Evolutionary conservation across 2,329 filamentous ascomycete genomes (phyloP).

Genomic region (Lecanicillium sp.): DNA sequence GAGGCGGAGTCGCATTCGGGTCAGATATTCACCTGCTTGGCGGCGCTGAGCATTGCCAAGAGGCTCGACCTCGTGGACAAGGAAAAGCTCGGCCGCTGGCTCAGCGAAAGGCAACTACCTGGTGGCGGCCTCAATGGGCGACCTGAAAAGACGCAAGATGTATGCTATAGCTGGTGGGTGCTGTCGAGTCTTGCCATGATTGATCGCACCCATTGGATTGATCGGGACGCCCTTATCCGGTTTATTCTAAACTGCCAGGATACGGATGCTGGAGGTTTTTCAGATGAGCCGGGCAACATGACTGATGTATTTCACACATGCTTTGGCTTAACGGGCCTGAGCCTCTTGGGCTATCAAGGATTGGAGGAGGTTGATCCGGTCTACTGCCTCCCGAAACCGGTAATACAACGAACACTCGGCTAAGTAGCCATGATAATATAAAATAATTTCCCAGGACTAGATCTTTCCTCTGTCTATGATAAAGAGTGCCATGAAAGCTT

Average conservation of each 20-base stretch:
- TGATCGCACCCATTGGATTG: constrained; percentile 83
- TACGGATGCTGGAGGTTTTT: constrained; percentile 71
- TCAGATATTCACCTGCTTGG: constrained; percentile 92
- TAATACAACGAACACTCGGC: constrained; percentile 51
- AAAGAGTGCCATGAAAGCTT: no score
- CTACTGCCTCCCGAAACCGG: constrained; percentile 72
- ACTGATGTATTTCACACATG: constrained; percentile 95
- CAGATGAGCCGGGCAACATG: constrained; percentile 87
- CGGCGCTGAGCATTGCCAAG: constrained; percentile 74
- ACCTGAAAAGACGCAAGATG: constrained; percentile 92
- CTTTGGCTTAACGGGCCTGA: constrained; percentile 84
- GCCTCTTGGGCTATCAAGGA: constrained; percentile 70
- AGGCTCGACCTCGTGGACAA: constrained; percentile 74
- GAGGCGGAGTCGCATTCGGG: constrained; percentile 92
- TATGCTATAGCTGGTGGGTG: constrained; percentile 99
- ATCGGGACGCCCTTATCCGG: constrained; percentile 64
- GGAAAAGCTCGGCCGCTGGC: constrained; percentile 78
- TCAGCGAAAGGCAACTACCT: constrained; percentile 85
- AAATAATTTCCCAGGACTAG: background rate
- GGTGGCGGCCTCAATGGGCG: constrained; percentile 87
- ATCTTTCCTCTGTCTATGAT: no score
- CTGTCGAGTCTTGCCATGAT: constrained; percentile 88
- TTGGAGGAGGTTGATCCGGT: constrained; percentile 77
- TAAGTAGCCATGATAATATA: constrained; percentile 13
- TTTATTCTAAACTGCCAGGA: constrained; percentile 93